Base-by-base conservation (phyloP, 2,329 filamentous ascomycete species). In the Pseudogymnoascus sp. region DNA sequence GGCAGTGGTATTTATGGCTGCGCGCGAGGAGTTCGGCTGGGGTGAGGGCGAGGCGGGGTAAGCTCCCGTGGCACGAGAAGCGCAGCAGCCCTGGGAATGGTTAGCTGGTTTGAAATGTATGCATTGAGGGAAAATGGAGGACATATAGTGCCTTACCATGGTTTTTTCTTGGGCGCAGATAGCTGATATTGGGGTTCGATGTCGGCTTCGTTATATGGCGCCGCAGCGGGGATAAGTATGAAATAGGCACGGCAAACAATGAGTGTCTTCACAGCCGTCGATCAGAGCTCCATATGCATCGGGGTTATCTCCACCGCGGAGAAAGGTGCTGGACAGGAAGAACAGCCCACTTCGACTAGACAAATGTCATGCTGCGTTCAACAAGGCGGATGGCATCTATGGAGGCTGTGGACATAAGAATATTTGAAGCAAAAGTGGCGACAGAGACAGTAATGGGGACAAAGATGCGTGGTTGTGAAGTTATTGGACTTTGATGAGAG, bases 1-100 rank as follows among this genome's bases (percentile, higher is more conserved):
- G 15, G 66, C 64, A n/a, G 66, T 33, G 27, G 27, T 33, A 29
- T 55, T 55, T 55, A 55, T 55, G 10, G 48, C 48, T 33, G 48
- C 48, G 5, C 15, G 48, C 7, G 48, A 55, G 29, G 29, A 55
- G 29, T 55, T 55, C 8, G 48, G 29, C 8, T 55, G 48, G 4
- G 48, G 29, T 8, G 48, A 55, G 27, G 48, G 48, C 29, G 29
- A 21, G 9, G 27, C n/a, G 48, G 48, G 48, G 29, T 55, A 55
- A 8, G 48, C 9, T 4, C 48, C 48, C 29, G 48, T 1, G 9
- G 48, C 9, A 21, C 48, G 48, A 17, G 48, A 55, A n/a, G 48
- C 48, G 29, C 48, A 55, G 25, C 48, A 55, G 9, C 48, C 48
- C 48, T 55, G 48, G 8, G 1, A 17, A 35, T 55, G 15, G 48